Evolutionary conservation across 768 basidiomycete genomes (phyloP), one percentile per base, ranked within the genome.

Genomic region (Leccinum subgranulosum): DNA sequence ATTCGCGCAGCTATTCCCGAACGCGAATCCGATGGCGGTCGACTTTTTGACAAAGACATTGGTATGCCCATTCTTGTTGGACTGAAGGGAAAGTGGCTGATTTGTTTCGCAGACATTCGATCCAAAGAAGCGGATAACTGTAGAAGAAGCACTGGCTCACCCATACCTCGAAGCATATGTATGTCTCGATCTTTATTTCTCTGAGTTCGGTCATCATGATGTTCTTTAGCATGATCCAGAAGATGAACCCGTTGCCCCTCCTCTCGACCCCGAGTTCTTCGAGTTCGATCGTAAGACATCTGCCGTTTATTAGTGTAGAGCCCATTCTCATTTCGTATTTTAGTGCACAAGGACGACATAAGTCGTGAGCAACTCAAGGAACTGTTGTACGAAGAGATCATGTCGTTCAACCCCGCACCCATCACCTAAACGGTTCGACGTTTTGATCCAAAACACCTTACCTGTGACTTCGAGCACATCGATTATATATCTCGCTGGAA

Each of bases 241-340:
- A 51, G 97, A 99, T 67, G 97, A 99, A 74, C 97, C 97, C 0
- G 84, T 88, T 23, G 95, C 95, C 0, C 90, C 94, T 5, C 95
- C 96, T n/a, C 85, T 99, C 49, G 91, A 92, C 63, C 89, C 94
- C 4, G 88, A 90, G 63, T 99, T 98, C 80, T 99, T 99, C 73
- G 94, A 96, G 68, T 98, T 98, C 71, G 97, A 99, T 73, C 75
- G 90, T 92, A 62, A 75, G 89, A n/a, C 81, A 4, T 53, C 15
- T 15, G 0, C 6, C 14, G 0, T 52, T 46, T 29, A 7, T 17
- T 7, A 10, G 8, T 21, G 21, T 12, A 36, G 4, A 14, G 47
- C 14, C 4, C 27, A 39, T 28, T 12, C 6, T 55, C 29, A 60
- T 51, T 54, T 47, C 43, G 33, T 49, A 9, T 14, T 4, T 25